Evolutionary conservation across 2,329 filamentous ascomycete species (phyloP).

Genomic region (Penicillium brasilianum): DNA sequence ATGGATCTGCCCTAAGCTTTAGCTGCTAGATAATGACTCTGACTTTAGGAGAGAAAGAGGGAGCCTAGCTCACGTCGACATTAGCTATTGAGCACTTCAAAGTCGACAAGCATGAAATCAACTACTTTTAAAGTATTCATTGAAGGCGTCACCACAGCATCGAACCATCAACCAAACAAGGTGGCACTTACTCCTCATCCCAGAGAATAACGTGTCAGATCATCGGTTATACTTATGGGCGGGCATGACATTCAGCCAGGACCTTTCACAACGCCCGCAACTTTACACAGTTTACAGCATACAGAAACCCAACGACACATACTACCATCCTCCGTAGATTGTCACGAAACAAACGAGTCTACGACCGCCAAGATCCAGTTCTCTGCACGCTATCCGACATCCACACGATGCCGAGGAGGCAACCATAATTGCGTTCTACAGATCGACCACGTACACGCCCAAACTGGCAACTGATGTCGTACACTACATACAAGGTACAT

Average conservation of each 20-base stretch:
- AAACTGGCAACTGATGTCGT: not conserved
- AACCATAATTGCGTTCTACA: not conserved
- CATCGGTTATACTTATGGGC: too few species aligned
- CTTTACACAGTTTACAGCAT: too few species aligned
- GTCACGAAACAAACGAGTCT: not conserved
- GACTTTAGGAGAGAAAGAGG: too few species aligned
- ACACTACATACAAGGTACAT: not conserved
- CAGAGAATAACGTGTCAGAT: not conserved
- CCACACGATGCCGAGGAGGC: not conserved
- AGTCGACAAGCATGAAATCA: not conserved
- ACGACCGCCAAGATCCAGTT: not conserved
- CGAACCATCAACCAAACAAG: not conserved
- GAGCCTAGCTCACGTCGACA: too few species aligned
- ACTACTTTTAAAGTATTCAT: not conserved
- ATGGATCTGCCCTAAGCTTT: too few species aligned
- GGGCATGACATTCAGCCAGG: not conserved
- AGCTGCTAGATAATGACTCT: too few species aligned
- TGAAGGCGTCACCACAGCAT: not conserved
- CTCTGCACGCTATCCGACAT: not conserved
- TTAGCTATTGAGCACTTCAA: too few species aligned
- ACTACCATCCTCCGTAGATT: not conserved
- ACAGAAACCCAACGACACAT: too few species aligned
- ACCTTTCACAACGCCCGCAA: not conserved
- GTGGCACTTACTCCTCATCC: not conserved
- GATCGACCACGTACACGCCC: not conserved